phyloP scores from a whole-genome alignment of 108 stramenopile genomes.

The Conticribra guillardii region DNA sequence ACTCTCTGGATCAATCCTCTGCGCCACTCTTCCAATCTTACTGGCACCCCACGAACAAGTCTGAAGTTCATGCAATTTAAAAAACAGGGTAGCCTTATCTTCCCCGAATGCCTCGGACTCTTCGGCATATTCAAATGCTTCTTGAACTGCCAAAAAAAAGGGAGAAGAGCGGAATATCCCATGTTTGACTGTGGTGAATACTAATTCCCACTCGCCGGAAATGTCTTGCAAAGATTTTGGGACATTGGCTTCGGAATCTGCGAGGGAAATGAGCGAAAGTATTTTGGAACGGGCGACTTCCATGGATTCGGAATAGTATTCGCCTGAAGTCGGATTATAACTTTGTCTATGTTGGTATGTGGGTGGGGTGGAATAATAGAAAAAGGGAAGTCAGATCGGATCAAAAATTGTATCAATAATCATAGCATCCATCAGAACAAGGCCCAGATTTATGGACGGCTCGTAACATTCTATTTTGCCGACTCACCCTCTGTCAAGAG shows the following conservation, averaged over 20 bases:
- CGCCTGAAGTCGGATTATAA: slow-evolving; percentile 87
- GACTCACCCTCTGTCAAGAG: slow-evolving; percentile 89
- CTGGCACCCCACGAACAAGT: slow-evolving; percentile 90
- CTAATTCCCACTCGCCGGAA: slow-evolving; percentile 88
- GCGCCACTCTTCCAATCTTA: slow-evolving; percentile 90
- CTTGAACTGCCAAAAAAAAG: slow-evolving; percentile 90
- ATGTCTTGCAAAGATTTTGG: slow-evolving; percentile 61
- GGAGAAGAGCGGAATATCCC: slow-evolving; percentile 86
- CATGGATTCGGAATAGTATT: slow-evolving; percentile 78
- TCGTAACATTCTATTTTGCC: too few species aligned
- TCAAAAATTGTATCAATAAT: too few species aligned
- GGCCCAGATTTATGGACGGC: too few species aligned
- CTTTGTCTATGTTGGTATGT: too few species aligned
- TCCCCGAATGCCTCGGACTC: slow-evolving; percentile 68
- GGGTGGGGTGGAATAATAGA: too few species aligned
- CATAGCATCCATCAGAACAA: too few species aligned
- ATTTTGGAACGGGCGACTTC: slow-evolving; percentile 65
- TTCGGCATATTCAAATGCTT: slow-evolving; percentile 81
- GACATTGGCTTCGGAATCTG: slow-evolving; percentile 49
- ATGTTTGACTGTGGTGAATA: slow-evolving; percentile 84
- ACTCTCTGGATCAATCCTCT: slow-evolving; percentile 65
- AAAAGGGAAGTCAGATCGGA: too few species aligned
- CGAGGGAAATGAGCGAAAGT: slow-evolving; percentile 53
- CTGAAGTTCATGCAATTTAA: slow-evolving; percentile 93
- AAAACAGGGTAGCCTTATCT: slow-evolving; percentile 90